Base-by-base conservation (phyloP, 495 filamentous ascomycete genomes). In the Corynascus novoguineensis region DNA sequence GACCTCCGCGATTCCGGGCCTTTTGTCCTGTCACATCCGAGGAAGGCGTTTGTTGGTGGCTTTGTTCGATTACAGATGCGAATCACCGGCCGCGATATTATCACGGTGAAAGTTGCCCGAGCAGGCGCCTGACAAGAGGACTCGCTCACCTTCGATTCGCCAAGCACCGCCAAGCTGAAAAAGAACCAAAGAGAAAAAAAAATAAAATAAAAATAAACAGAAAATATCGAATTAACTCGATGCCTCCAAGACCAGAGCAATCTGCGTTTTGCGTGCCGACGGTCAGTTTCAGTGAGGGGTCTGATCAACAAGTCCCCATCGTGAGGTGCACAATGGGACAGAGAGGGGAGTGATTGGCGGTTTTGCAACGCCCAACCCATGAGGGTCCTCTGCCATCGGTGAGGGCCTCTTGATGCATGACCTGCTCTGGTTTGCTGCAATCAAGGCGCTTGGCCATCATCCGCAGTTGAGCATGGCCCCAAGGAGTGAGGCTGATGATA, bases 401-500 rank as follows among this genome's bases (percentile, higher is more conserved):
- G n/a, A n/a, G n/a, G n/a, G n/a, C n/a, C n/a, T 15, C 29, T 28
- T 28, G 32, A 17, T 59, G 35, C 37, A 41, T 41, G 21, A 31
- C 24, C 28, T 3, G 28, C 40, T 41, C 31, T 22, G 12, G 15
- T 12, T 38, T 41, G 15, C 41, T 55, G 52, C 52, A 22, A 38
- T 42, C n/a, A n/a, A n/a, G n/a, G n/a, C 35, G 17, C 19, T 15
- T n/a, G 10, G 38, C 29, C 34, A 5, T 14, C 27, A 41, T 42
- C 42, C 44, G 21, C 53, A 35, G 40, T n/a, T 17, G 42, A 31
- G 25, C 50, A 53, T 50, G 31, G 5, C 29, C n/a, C 49, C 40
- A 25, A 47, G 40, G 40, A 41, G 56, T 64, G 62, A 62, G 60
- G 63, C 63, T 62, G 57, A 50, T 63, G 48, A 58, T 60, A 27